Base-by-base conservation (phyloP, 2,329 filamentous ascomycete genomes). In the Penicillium sp. region DNA sequence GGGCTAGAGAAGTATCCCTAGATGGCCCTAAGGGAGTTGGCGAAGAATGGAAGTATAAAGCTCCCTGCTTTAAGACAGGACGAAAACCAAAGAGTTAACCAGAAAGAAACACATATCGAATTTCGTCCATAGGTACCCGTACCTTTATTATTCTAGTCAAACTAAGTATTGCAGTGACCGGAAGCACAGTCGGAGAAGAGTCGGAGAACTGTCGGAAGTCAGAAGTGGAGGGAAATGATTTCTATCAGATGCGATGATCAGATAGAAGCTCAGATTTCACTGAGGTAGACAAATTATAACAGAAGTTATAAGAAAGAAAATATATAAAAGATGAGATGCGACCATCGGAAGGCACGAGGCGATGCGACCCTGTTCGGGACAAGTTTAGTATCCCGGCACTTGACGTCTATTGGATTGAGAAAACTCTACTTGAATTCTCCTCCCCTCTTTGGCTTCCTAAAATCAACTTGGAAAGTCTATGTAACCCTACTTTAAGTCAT, bases 311-410 rank as follows among this genome's bases (percentile, higher is more conserved):
- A 57, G 18, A 49, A 45, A 57, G 58, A 50, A 32, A 34, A 46
- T 26, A 50, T 50, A 35, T 45, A 55, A 46, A 38, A 54, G 43
- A 52, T 55, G 56, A 64, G 60, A 71, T 72, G 69, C 66, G 69
- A 72, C 69, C 69, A 69, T 71, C 61, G 64, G 61, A 61, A 64
- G 66, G 61, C 66, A 65, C 58, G 63, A 69, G 65, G 59, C 69
- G 66, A 72, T 72, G 68, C 63, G 69, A 72, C 70, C 67, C 65
- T 72, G 64, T 56, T 59, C 53, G 56, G 53, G 59, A 58, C 54
- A 50, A 57, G 42, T 54, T 60, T 42, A 47, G 47, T 55, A 57
- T 48, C 58, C 47, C 58, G 29, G 29, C 29, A 29, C 11, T 43
- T 43, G 45, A 14, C 44, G 37, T 35, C 37, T 14, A 50, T 54